Conservation (phyloP, 306 rosid genomes). For the Trifolium subterraneum region DNA sequence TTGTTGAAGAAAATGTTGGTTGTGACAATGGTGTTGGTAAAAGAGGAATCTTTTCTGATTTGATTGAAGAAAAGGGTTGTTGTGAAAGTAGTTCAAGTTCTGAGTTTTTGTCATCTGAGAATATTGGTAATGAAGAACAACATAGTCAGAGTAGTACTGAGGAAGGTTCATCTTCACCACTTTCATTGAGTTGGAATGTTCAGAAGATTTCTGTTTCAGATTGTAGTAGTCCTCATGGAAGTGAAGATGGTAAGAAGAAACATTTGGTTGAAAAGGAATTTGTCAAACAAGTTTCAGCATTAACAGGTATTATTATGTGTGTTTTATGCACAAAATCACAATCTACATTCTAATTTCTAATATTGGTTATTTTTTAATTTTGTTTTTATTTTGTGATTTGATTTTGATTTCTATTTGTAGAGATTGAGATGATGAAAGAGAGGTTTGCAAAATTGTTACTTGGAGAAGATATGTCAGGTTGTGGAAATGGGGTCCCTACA, state of each 20-base stretch:
- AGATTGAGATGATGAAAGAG: conserved; percentile 88
- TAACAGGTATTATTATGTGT: conserved; percentile 59
- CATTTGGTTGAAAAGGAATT: conserved; percentile 50
- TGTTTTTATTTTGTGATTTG: conserved; percentile 35
- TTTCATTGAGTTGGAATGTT: conserved; percentile 71
- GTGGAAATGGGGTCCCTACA: conserved; percentile 90
- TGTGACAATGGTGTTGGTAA: conserved; percentile 20
- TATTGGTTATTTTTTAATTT: background rate
- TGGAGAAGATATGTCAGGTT: conserved; percentile 98
- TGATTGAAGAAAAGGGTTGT: conserved; percentile 66
- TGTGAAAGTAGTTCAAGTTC: conserved; percentile 82
- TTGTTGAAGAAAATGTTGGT: conserved; percentile 17
- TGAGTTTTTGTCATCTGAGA: conserved; percentile 77
- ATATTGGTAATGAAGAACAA: conserved; percentile 74
- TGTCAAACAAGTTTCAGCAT: conserved; percentile 53
- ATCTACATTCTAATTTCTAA: too few species aligned
- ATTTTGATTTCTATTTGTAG: conserved; percentile 53
- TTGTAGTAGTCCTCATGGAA: conserved; percentile 43
- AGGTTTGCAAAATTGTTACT: conserved; percentile 89
- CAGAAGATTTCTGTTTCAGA: conserved; percentile 50
- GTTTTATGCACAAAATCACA: background rate
- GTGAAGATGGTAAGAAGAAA: conserved; percentile 48
- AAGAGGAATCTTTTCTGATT: conserved; percentile 50
- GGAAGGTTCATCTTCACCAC: conserved; percentile 71
- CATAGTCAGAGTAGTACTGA: conserved; percentile 66